Base-by-base conservation (phyloP, 176 grass and related monocot species). In the Oryza coarctata region DNA sequence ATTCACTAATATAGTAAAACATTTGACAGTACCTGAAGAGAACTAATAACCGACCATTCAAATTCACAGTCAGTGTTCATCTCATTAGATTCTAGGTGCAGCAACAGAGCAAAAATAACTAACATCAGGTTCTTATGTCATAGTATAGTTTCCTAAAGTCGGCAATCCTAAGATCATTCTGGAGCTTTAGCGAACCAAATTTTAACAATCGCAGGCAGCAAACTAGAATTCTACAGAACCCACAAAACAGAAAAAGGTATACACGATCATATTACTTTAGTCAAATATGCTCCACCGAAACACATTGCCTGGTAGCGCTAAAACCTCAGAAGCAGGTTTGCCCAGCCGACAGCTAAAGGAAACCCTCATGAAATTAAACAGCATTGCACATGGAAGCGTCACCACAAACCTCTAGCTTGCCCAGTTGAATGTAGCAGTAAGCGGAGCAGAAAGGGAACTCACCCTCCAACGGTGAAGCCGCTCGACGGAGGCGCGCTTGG, bases 401-500 rank as follows among this genome's bases (percentile, higher is more conserved):
- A 17, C n/a, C 25, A 0, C 38, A 32, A 50, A 36, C 70, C 38
- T 62, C 22, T 6, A 75, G 11, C 20, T 22, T 52, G 35, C 23
- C 5, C 26, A n/a, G 57, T 9, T 20, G 7, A 79, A 34, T 50
- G 28, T 27, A 70, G 68, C 50, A 73, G 44, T 70, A 52, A 20
- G 31, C 5, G 55, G 25, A 63, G 11, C 32, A 34, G 25, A 61
- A 74, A 12, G 68, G 83, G 20, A 14, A 83, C 87, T 89, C 60
- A 92, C 90, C 87, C 90, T 92, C 90, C 90, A 92, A 6, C 90
- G 86, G 44, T 80, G 72, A 0, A 92, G 90, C 57, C 90, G 83
- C 80, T 92, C 87, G 55, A 86, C 29, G 31, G 90, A 45, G 11
- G 84, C 90, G 43, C 84, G 58, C 71, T 92, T 92, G 80, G 80